These are phyloP conservation scores for Eucalyptus coolabah DNA, from an alignment of 345 rosid genomes.

Conservation along the genomic window DNA sequence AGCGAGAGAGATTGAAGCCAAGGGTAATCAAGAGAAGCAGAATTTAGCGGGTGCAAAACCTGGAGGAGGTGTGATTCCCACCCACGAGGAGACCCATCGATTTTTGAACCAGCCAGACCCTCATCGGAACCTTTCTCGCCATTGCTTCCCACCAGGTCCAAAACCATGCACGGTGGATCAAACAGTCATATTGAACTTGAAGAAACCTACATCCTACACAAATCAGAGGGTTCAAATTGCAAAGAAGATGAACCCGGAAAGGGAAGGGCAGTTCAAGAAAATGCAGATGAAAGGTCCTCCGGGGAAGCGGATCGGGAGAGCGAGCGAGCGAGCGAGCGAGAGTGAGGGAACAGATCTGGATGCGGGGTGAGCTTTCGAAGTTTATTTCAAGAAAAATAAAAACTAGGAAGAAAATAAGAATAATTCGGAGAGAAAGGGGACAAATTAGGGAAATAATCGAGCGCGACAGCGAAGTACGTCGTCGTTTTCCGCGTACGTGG, in stretches of 20 bases:
- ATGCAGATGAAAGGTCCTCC: not conserved
- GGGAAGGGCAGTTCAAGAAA: not conserved
- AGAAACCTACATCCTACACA: not conserved
- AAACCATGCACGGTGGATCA: slow-evolving; percentile 13
- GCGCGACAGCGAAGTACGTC: not conserved
- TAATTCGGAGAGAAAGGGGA: not conserved
- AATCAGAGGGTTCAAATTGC: too few relatives aligned
- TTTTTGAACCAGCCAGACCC: slow-evolving; percentile 69
- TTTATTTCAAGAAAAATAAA: not conserved
- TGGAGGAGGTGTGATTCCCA: slow-evolving; percentile 98
- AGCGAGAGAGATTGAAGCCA: slow-evolving; percentile 21
- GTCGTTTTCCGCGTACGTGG: not conserved
- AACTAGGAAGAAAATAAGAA: not conserved
- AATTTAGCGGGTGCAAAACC: slow-evolving; percentile 88
- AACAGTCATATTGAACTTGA: not conserved
- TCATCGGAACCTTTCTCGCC: slow-evolving; percentile 30
- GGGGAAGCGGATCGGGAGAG: not conserved
- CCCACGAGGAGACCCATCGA: slow-evolving; percentile 93
- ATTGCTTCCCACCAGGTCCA: slow-evolving; percentile 17
- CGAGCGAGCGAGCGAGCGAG: not conserved
- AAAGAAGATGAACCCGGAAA: not conserved
- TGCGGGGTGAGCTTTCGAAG: not conserved
- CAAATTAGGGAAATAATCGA: not conserved
- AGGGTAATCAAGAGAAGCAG: not conserved
- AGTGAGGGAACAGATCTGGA: not conserved